phyloP scores from a whole-genome alignment of 768 basidiomycete genomes.

The Asterophora parasitica region DNA sequence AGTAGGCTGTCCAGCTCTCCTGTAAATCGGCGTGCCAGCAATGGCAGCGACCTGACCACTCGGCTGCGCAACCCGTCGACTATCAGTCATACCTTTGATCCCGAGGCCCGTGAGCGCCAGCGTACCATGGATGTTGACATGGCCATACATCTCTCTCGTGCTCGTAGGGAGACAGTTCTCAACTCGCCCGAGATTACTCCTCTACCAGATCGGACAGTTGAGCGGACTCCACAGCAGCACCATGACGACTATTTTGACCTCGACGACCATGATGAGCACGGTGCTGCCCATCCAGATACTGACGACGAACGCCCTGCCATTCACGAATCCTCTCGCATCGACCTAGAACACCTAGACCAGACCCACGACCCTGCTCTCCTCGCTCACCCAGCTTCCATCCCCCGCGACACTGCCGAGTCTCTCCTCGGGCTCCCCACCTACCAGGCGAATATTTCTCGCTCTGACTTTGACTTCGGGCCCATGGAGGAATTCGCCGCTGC shows the following conservation, averaged over 20 bases:
- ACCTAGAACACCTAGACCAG: constrained; percentile 36
- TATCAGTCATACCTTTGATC: constrained; percentile 56
- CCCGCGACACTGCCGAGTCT: constrained; percentile 18
- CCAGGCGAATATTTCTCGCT: constrained; percentile 52
- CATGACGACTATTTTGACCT: constrained; percentile 35
- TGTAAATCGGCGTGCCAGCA: constrained; percentile 22
- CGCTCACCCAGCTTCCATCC: constrained; percentile 17
- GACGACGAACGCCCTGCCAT: constrained; percentile 14
- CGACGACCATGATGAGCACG: constrained; percentile 19
- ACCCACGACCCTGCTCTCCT: constrained; percentile 48
- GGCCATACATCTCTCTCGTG: constrained; percentile 75
- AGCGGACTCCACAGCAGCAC: not conserved
- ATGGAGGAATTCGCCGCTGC: constrained; percentile 76
- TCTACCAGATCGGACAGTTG: constrained; percentile 13
- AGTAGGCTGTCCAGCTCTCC: not conserved
- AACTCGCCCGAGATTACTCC: constrained; percentile 30
- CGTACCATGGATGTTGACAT: constrained; percentile 92
- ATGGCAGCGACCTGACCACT: constrained; percentile 33
- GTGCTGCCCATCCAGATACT: constrained; percentile 14
- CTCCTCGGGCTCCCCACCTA: constrained; percentile 61
- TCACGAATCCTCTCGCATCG: constrained; percentile 24
- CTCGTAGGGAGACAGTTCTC: constrained; percentile 57
- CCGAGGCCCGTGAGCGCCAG: constrained; percentile 79
- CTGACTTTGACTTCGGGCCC: constrained; percentile 63
- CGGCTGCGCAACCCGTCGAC: constrained; percentile 59